A percentile compares a stretch with the other conserved stretches of the same genome.
Evolutionary conservation across 2,329 filamentous ascomycete species (phyloP).

Genomic region (Dothistroma pini): DNA sequence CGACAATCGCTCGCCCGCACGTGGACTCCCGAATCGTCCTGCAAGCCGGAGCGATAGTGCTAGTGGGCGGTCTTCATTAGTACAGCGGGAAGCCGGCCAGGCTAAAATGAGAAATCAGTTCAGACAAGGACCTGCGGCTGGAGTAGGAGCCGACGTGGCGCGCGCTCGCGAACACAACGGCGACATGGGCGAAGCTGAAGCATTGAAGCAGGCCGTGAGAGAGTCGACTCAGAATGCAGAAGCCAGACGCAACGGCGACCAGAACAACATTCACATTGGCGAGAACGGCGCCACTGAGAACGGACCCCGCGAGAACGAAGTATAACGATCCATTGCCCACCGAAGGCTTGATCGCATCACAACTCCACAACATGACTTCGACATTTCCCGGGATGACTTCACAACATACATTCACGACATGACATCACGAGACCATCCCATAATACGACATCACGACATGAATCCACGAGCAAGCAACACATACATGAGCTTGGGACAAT

Average conservation of each 20-base stretch:
- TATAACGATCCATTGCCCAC: background rate
- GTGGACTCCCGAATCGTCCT: background rate
- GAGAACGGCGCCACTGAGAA: background rate
- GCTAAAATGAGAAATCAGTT: background rate
- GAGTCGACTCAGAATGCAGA: background rate
- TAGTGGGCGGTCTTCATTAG: background rate
- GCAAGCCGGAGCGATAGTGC: background rate
- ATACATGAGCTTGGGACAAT: background rate
- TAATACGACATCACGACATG: background rate
- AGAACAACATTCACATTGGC: background rate
- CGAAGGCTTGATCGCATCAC: background rate
- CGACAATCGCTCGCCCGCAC: background rate
- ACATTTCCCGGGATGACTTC: background rate
- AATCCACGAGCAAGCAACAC: background rate
- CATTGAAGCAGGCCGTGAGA: background rate
- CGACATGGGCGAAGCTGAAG: background rate
- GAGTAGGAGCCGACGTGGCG: background rate
- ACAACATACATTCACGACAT: background rate
- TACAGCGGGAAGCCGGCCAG: background rate
- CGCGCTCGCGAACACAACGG: background rate
- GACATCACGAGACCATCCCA: background rate
- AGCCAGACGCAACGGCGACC: background rate
- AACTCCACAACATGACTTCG: background rate
- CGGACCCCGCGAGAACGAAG: background rate
- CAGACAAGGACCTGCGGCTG: background rate